phyloP scores from a whole-genome alignment of 1,284 basidiomycete species.

The Lentinus polychrous region DNA sequence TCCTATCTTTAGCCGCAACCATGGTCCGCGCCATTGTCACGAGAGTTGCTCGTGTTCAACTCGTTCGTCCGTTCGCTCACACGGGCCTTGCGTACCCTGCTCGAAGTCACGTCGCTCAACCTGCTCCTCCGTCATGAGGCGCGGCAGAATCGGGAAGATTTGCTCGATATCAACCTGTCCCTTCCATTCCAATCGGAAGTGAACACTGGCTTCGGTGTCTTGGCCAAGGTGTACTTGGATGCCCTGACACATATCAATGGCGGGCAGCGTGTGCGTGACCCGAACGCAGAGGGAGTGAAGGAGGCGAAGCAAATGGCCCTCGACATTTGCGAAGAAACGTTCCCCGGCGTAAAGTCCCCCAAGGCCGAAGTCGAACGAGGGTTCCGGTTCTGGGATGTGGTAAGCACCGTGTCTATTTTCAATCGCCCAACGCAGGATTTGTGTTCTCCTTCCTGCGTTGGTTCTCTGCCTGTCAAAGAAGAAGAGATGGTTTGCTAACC shows the following conservation, averaged over 20 bases:
- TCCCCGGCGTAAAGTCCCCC: conserved; percentile 85
- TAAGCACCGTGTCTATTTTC: conserved; percentile 38
- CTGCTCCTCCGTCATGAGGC: conserved; percentile 89
- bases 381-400: conserved; percentile 97
- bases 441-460: too few species aligned
- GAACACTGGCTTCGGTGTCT: conserved; percentile 96
- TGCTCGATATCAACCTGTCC: conserved; percentile 86
- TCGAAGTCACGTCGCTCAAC: conserved; percentile 89
- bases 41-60: conserved; percentile 97
- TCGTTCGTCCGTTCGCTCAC: conserved; percentile 90
- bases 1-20: conserved; percentile 52
- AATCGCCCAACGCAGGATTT: conserved; percentile 3
- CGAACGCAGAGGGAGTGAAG: conserved; percentile 69
- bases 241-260: conserved; percentile 85
- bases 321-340: conserved; percentile 90
- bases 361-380: conserved; percentile 88
- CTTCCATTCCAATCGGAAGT: conserved; percentile 94
- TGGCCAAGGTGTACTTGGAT: conserved; percentile 94
- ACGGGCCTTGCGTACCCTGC: conserved; percentile 81
- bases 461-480: too few species aligned
- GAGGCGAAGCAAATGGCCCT: conserved; percentile 85
- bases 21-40: conserved; percentile 93
- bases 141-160: conserved; percentile 80
- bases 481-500: not conserved
- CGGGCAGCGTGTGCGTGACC: conserved; percentile 65